Evolutionary conservation across 2,329 filamentous ascomycete genomes (phyloP).

Genomic region (Orbilia ellipsospora): DNA sequence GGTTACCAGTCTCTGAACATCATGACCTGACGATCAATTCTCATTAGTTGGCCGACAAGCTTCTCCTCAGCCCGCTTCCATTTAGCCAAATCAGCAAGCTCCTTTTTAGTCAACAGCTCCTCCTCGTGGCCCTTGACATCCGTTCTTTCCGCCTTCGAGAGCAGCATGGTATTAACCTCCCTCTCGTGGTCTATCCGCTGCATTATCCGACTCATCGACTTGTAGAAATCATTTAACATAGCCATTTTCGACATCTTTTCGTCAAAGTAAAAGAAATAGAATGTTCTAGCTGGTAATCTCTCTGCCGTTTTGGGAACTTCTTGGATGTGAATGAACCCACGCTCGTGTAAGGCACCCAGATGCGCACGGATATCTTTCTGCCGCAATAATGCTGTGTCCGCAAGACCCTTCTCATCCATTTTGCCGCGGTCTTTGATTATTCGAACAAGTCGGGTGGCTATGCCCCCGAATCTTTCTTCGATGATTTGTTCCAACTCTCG

Average conservation of each 20-base stretch:
- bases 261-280: conserved; percentile 67
- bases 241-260: conserved; percentile 51
- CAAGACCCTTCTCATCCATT: conserved; percentile 89
- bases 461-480: conserved; percentile 77
- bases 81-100: conserved; percentile 75
- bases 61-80: conserved; percentile 74
- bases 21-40: conserved; percentile 85
- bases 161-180: conserved; percentile 75
- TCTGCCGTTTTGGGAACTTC: conserved; percentile 91
- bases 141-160: conserved; percentile 83
- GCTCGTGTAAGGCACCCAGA: conserved; percentile 85
- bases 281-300: conserved; percentile 81
- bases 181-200: conserved; percentile 83
- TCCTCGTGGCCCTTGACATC: conserved; percentile 88
- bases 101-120: conserved; percentile 78
- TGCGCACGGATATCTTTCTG: conserved; percentile 86
- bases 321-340: conserved; percentile 88
- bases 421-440: conserved; percentile 89
- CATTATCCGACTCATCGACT: conserved; percentile 84
- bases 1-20: conserved; percentile 80
- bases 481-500: conserved; percentile 84
- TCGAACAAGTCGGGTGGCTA: conserved; percentile 83
- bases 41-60: conserved; percentile 79
- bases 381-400: conserved; percentile 81
- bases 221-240: conserved; percentile 84